These are phyloP conservation scores for Phytophthora boehmeriae DNA, from an alignment of 352 stramenopile species.

Conservation along the genomic window DNA sequence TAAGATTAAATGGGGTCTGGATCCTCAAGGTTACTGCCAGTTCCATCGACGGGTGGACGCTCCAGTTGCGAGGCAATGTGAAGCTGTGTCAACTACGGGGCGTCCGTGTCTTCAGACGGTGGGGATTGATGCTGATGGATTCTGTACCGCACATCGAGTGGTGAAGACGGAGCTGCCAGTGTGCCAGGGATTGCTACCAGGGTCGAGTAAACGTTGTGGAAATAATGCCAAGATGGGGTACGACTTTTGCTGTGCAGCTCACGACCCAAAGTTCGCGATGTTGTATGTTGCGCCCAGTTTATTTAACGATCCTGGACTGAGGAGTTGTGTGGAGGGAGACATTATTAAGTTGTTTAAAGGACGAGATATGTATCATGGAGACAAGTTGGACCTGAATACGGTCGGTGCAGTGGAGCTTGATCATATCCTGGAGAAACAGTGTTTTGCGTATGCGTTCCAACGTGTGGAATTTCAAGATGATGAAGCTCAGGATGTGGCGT, in stretches of 20 bases:
- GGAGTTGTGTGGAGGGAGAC: constrained; percentile 25
- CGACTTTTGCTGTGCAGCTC: constrained; percentile 43
- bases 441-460: constrained; percentile 46
- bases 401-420: constrained; percentile 38
- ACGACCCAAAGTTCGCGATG: constrained; percentile 28
- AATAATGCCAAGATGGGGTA: constrained; percentile 39
- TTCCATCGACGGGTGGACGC: constrained; percentile 24
- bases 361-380: constrained; percentile 46
- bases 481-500: constrained; percentile 24
- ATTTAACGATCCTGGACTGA: constrained; percentile 36
- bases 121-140: no score
- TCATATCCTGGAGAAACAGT: constrained; percentile 58
- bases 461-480: constrained; percentile 23
- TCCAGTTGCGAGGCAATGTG: constrained; percentile 10
- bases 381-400: constrained; percentile 35
- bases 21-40: constrained; percentile 35
- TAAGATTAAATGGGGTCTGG: constrained; percentile 35
- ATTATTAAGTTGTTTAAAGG: constrained; percentile 30
- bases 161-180: constrained; percentile 8
- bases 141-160: constrained; percentile 28
- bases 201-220: constrained; percentile 8
- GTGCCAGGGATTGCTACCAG: constrained; percentile 25
- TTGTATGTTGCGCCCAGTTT: constrained; percentile 36
- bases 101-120: constrained; percentile 26
- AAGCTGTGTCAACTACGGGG: background rate